Evolutionary conservation across 345 rosid genomes (phyloP), one percentile per base, ranked within the genome.

Genomic region (Bruguiera gymnorhiza): DNA sequence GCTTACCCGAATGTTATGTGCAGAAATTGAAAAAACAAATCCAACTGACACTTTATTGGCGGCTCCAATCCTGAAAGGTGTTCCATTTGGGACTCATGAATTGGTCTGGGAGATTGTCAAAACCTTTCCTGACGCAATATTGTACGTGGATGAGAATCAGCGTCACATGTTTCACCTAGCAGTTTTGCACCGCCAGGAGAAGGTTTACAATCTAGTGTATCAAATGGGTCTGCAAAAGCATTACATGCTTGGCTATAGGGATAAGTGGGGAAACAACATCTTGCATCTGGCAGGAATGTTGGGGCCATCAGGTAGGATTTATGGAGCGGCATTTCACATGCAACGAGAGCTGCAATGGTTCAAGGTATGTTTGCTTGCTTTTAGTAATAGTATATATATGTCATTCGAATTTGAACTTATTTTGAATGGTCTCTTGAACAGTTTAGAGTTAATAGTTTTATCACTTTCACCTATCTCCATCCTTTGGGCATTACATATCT

Each of bases 291-390:
- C 30, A 21, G 60, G 15, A 27, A 55, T 21, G 29, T 23, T 24
- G 18, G 60, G 16, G 60, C 60, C 16, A 23, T 2, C 29, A 55
- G 29, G 21, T 27, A 23, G 29, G 18, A 55, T 55, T 24, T 24
- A 5, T 23, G 60, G 60, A 3, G 60, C 30, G 6, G 60, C 60
- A 21, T 9, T 55, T 23, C 60, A 55, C 0, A 43, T 43, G 48
- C 48, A 43, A 43, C 48, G 48, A 43, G 48, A 55, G 30, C 24
- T 55, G 60, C 60, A 55, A 55, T 55, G 60, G 60, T 55, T 55
- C 29, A 3, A 10, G 60, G 60, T 55, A 23, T 39, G 10, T 39
- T 39, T 39, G 43, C 43, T 8, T 37, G 43, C 43, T 9, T 37
- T 37, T 8, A 37, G 11, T 37, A 8, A 37, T 37, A 37, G 13